Conservation (phyloP, 257 asterid genomes). For the Fraxinus cuspidata region DNA sequence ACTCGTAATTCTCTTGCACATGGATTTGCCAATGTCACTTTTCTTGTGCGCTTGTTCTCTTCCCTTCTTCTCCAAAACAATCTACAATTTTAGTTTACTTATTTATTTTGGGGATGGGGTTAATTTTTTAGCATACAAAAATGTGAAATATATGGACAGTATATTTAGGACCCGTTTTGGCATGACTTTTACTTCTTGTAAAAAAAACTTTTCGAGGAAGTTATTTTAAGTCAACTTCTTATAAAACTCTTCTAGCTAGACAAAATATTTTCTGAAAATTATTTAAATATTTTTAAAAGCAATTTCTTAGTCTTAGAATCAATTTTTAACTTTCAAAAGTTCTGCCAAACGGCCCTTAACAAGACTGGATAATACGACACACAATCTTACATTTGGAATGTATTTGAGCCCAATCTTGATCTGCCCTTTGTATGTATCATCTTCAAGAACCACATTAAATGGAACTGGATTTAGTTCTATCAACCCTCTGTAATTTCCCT, state of each 20-base stretch:
- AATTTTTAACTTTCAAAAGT: too few species aligned
- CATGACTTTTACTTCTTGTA: too few species aligned
- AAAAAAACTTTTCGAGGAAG: too few species aligned
- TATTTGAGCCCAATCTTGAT: slow-evolving; percentile 61
- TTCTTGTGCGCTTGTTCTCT: slow-evolving; percentile 29
- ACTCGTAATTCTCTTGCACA: slow-evolving; percentile 36
- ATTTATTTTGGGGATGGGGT: not conserved
- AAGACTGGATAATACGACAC: not conserved
- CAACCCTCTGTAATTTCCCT: slow-evolving; percentile 50
- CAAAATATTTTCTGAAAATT: too few species aligned
- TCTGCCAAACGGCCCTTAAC: too few species aligned
- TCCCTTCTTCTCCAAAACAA: slow-evolving; percentile 26
- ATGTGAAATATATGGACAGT: not conserved
- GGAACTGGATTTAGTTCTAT: slow-evolving; percentile 58
- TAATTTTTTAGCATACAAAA: not conserved
- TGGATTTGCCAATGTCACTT: slow-evolving; percentile 32
- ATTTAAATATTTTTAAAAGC: too few species aligned
- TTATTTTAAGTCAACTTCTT: too few species aligned
- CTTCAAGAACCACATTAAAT: slow-evolving; percentile 69
- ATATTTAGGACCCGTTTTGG: not conserved
- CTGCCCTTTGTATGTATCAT: slow-evolving; percentile 66
- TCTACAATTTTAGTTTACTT: slow-evolving; percentile 11
- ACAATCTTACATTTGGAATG: slow-evolving; percentile 42
- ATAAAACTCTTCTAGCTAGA: too few species aligned
- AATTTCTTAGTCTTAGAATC: too few species aligned